Conservation (phyloP, 1,284 basidiomycete species). For the Waitea zeae region DNA sequence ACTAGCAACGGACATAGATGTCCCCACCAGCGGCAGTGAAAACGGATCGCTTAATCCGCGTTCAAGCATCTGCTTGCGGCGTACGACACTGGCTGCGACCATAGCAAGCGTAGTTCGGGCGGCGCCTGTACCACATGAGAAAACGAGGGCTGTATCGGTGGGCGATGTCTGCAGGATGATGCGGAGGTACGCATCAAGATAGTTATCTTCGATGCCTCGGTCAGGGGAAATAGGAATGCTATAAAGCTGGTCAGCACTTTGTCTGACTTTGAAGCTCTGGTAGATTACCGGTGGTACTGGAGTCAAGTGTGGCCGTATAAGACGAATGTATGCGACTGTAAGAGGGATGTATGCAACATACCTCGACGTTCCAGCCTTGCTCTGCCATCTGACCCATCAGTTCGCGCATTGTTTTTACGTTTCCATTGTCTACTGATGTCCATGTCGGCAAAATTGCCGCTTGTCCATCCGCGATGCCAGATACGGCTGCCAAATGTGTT, state of each 20-base stretch:
- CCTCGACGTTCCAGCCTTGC: constrained; percentile 85
- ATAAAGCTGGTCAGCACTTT: neutral
- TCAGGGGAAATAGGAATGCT: constrained; percentile 91
- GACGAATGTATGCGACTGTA: neutral
- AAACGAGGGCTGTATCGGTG: constrained; percentile 69
- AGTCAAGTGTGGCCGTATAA: too few species aligned
- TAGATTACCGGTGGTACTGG: constrained; percentile 44
- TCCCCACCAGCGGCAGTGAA: too few species aligned
- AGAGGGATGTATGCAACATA: constrained; percentile 17
- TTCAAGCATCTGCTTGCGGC: constrained; percentile 71
- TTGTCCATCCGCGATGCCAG: constrained; percentile 51
- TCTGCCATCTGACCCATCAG: constrained; percentile 68
- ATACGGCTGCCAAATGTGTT: too few species aligned
- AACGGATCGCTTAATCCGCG: constrained; percentile 70
- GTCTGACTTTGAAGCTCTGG: neutral
- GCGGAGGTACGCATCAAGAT: constrained; percentile 83
- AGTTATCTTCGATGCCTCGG: constrained; percentile 82
- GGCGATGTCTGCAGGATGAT: constrained; percentile 78
- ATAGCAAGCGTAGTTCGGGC: constrained; percentile 96
- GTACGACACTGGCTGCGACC: constrained; percentile 82
- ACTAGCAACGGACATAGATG: too few species aligned
- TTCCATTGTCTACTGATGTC: constrained; percentile 78
- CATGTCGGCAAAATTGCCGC: constrained; percentile 86
- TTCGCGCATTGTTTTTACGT: constrained; percentile 80
- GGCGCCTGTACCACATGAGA: constrained; percentile 95